Base-by-base conservation (phyloP, 2,329 filamentous ascomycete species). In the Claviceps sp. region DNA sequence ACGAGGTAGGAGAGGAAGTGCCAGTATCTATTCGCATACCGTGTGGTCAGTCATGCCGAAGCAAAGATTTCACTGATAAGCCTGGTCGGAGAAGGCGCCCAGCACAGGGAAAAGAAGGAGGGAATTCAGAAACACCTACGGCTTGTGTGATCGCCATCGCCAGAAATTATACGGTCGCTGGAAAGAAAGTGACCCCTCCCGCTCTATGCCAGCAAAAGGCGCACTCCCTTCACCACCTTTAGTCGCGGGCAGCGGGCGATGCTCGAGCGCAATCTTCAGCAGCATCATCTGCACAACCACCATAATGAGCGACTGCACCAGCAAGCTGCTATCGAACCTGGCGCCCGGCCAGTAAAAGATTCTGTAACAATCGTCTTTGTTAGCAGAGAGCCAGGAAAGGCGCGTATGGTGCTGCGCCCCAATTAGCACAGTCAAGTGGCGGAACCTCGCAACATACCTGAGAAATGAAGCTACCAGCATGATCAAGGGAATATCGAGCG, bases 131-230 rank as follows among this genome's bases (percentile, higher is more conserved):
- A 20, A 13, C 5, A 72, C 77, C 54, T 64, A 83, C 70, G 85
- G 85, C 59, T 81, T 82, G 5, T 81, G 75, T 20, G 78, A 79
- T 52, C 80, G 76, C 87, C 87, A 91, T 66, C 87, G 85, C 87
- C 87, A 91, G 65, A 91, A 91, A 60, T 82, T 78, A 63, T 82
- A 90, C 0, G 86, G 86, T 23, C 86, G 73, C 54, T 71, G 73
- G n/a, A 61, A 61, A 9, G 60, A 59, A 53, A 62, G 62, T 6
- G 61, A 23, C 9, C 64, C 68, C 55, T 73, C 69, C 40, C 72
- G 64, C 7, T 70, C 61, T 5, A 52, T 47, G 22, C 75, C 77
- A 2, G 77, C 72, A 64, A 90, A 89, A 13, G 86, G 86, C 22
- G 72, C 56, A 2, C 75, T 71, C 6, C 76, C 71, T 49, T 82